Conservation (phyloP, 345 rosid species). For the Rhizophora mangle region DNA sequence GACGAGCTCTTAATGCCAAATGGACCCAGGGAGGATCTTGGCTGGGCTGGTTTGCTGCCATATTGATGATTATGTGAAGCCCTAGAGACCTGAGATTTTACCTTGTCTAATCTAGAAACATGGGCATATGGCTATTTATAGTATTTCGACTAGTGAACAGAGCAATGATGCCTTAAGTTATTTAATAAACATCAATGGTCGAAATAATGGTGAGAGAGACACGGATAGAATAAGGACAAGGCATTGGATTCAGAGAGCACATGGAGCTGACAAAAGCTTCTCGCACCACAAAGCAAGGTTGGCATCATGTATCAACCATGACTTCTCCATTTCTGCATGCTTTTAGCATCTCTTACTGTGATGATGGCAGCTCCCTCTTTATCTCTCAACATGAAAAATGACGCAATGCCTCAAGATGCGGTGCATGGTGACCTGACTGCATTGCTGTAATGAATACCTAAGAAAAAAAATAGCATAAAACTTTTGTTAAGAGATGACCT, state of each 20-base stretch:
- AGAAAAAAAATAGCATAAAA: too few species aligned
- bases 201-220: too few species aligned
- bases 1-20: too few species aligned
- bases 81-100: background rate
- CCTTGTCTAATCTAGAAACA: background rate
- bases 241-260: too few species aligned
- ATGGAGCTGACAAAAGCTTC: too few species aligned
- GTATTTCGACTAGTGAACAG: background rate
- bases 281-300: slow-evolving; percentile 24
- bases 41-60: too few species aligned
- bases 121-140: slow-evolving; percentile 24
- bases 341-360: slow-evolving; percentile 11
- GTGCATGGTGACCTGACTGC: background rate
- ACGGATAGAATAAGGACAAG: too few species aligned
- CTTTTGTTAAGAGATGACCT: too few species aligned
- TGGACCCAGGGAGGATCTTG: too few species aligned
- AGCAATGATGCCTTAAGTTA: too few species aligned
- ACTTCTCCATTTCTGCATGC: background rate
- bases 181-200: too few species aligned
- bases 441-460: background rate
- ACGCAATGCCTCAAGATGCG: background rate
- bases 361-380: slow-evolving; percentile 6
- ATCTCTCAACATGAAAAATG: background rate
- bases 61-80: background rate
- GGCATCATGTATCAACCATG: slow-evolving; percentile 23